Evolutionary conservation across 108 stramenopile genomes (phyloP).

Genomic region (Schizochytrium sp.): DNA sequence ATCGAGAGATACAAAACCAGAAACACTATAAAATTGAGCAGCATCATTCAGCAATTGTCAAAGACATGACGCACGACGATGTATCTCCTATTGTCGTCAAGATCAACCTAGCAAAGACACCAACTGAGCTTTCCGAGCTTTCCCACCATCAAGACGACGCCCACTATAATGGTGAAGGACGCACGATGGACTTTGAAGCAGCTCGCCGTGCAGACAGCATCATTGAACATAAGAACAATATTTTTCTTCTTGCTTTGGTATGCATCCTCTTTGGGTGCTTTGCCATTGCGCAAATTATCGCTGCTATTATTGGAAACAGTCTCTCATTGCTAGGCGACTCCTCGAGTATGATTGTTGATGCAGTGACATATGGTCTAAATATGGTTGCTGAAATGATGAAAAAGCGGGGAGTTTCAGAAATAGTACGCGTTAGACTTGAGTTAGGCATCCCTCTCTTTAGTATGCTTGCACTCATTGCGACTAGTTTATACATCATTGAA

Average conservation of each 20-base stretch:
- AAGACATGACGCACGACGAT: too few species aligned
- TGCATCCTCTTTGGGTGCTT: conserved; percentile 40
- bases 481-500: conserved; percentile 15
- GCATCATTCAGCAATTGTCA: too few species aligned
- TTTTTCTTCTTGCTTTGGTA: conserved; percentile 13
- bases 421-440: background rate
- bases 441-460: conserved; percentile 11
- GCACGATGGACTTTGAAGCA: too few species aligned
- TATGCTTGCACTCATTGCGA: background rate
- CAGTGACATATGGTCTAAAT: conserved; percentile 46
- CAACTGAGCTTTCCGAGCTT: too few species aligned
- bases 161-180: too few species aligned
- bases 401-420: background rate
- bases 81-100: too few species aligned
- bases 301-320: conserved; percentile 2
- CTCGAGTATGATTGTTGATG: conserved; percentile 35
- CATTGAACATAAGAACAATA: background rate
- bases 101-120: too few species aligned
- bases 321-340: conserved; percentile 42
- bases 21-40: too few species aligned
- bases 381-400: conserved; percentile 26
- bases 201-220: too few species aligned
- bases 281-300: background rate
- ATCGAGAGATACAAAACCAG: too few species aligned
- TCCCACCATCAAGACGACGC: too few species aligned